Percentiles rank a stretch among this genome's conserved stretches.
These are phyloP conservation scores for Coriaria nepalensis DNA, from an alignment of 306 rosid species.

Conservation along the genomic window DNA sequence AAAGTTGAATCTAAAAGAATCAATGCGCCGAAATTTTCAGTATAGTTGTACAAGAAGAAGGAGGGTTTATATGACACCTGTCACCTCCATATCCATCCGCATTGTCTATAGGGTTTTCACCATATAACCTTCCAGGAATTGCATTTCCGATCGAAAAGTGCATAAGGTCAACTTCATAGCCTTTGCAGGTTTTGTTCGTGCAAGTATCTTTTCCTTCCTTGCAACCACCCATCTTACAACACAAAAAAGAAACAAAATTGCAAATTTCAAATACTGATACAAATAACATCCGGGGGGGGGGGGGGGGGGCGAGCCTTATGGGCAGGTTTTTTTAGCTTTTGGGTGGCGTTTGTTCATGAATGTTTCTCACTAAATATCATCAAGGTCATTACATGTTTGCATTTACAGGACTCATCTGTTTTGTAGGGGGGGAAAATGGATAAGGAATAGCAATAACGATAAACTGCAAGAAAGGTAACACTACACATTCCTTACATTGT, in stretches of 20 bases:
- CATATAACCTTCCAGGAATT: slow-evolving; percentile 85
- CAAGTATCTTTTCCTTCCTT: slow-evolving; percentile 50
- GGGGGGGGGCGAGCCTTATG: no score
- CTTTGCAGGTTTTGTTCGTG: slow-evolving; percentile 75
- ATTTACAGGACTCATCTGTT: no score
- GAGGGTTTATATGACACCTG: slow-evolving; percentile 39
- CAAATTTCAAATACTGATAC: slow-evolving; percentile 1
- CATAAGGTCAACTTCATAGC: slow-evolving; percentile 90
- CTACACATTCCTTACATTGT: slow-evolving; percentile 55
- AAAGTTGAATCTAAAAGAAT: slow-evolving; percentile 3
- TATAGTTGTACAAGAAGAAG: background rate
- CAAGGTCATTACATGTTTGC: no score
- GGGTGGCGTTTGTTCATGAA: no score
- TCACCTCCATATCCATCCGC: slow-evolving; percentile 65
- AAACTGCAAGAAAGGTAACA: no score
- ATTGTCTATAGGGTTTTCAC: slow-evolving; percentile 65
- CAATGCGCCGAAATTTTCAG: slow-evolving; percentile 11
- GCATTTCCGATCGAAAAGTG: slow-evolving; percentile 92
- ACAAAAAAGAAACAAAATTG: slow-evolving; percentile 5
- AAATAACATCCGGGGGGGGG: no score
- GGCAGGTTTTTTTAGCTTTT: no score
- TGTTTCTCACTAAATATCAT: no score
- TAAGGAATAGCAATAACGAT: no score
- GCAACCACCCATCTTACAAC: slow-evolving; percentile 89
- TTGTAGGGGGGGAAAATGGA: no score